These are phyloP conservation scores for Alternaria viburni DNA, from an alignment of 2,329 filamentous ascomycete species.

Conservation along the genomic window DNA sequence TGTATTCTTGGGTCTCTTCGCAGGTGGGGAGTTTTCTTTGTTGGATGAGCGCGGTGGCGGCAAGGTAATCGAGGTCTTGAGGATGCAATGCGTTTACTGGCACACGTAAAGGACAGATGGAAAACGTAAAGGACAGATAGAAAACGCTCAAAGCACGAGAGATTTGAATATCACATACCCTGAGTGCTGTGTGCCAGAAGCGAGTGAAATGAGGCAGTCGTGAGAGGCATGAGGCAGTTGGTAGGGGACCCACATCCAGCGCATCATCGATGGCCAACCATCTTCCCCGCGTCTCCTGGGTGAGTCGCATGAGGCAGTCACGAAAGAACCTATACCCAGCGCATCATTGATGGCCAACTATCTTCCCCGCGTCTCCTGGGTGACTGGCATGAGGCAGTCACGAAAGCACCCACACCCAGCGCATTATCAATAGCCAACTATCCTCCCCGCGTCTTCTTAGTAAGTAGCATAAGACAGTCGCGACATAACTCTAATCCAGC, in stretches of 20 bases:
- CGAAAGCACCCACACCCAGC: no score
- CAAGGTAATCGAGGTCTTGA: not conserved
- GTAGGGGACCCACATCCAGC: no score
- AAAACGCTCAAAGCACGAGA: not conserved
- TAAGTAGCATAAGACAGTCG: not conserved
- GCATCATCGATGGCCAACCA: no score
- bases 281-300: no score
- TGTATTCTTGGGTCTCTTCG: not conserved
- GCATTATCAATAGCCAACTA: not conserved
- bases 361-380: no score
- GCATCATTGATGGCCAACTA: not conserved
- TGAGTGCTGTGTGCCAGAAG: not conserved
- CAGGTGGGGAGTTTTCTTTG: not conserved
- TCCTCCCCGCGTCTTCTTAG: not conserved
- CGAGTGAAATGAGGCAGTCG: not conserved
- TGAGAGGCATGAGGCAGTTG: no score
- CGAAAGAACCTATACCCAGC: not conserved
- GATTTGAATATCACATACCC: not conserved
- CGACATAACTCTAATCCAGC: not conserved
- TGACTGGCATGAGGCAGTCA: no score
- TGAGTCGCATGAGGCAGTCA: not conserved
- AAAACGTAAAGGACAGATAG: not conserved
- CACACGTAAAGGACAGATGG: not conserved
- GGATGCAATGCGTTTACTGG: not conserved
- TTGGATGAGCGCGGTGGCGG: not conserved